Conservation (phyloP, 306 rosid species). For the Sesbania bispinosa region DNA sequence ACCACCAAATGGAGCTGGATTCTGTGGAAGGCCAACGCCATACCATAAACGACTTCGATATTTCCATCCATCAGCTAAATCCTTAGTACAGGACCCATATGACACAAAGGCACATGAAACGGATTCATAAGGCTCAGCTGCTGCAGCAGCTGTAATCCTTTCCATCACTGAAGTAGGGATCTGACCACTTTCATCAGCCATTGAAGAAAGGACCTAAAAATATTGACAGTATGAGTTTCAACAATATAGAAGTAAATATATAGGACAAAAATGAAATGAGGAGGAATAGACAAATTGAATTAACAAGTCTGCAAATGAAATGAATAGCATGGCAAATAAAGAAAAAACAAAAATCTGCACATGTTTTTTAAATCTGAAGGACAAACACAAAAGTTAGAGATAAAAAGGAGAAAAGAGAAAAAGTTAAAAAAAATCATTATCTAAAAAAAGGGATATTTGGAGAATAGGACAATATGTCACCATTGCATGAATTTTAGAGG, state of each 20-base stretch:
- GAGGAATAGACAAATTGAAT: background rate
- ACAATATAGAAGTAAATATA: slow-evolving; percentile 23
- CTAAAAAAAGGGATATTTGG: background rate
- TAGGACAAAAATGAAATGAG: slow-evolving; percentile 23
- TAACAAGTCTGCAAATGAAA: slow-evolving; percentile 25
- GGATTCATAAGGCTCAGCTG: slow-evolving; percentile 95
- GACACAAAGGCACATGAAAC: slow-evolving; percentile 97
- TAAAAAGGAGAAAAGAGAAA: background rate
- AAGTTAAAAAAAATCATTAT: background rate
- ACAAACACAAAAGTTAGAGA: background rate
- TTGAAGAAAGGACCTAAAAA: slow-evolving; percentile 68
- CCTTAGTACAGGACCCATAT: slow-evolving; percentile 80
- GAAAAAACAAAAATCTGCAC: background rate
- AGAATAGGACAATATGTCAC: slow-evolving; percentile 1
- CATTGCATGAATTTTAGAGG: slow-evolving; percentile 1
- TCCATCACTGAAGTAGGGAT: slow-evolving; percentile 76
- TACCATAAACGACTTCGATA: slow-evolving; percentile 89
- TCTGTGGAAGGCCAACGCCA: slow-evolving; percentile 82
- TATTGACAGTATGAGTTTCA: slow-evolving; percentile 25
- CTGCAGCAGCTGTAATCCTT: slow-evolving; percentile 88
- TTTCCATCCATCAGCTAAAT: slow-evolving; percentile 92
- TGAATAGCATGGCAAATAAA: background rate
- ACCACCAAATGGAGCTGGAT: slow-evolving; percentile 68
- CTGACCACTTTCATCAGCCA: slow-evolving; percentile 85
- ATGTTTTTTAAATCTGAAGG: slow-evolving; percentile 16